These are phyloP conservation scores for Stagonosporopsis vannaccii DNA, from an alignment of 2,329 filamentous ascomycete genomes.

Conservation along the genomic window DNA sequence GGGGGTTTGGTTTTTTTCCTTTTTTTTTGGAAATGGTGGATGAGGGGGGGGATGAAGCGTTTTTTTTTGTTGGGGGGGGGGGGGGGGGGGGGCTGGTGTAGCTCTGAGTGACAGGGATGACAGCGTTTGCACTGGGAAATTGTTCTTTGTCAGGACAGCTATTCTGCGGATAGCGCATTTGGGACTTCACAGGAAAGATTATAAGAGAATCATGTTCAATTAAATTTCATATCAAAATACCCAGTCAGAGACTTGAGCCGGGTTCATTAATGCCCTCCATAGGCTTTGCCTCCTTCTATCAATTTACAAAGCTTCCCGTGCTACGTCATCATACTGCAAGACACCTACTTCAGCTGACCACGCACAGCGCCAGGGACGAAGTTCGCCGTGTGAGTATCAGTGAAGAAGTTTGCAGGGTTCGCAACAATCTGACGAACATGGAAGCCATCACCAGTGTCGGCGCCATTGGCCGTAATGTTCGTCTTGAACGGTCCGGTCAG, in stretches of 20 bases:
- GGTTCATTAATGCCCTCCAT: background rate
- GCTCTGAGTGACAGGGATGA: too few species aligned
- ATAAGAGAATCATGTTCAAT: too few species aligned
- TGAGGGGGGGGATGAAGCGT: too few species aligned
- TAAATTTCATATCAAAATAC: background rate
- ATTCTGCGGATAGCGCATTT: too few species aligned
- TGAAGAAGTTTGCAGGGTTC: constrained; percentile 60
- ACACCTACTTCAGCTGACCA: constrained; percentile 50
- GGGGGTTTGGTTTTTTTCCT: too few species aligned
- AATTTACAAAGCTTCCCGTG: background rate
- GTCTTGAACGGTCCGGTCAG: constrained; percentile 40
- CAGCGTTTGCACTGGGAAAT: too few species aligned
- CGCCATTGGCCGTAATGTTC: constrained; percentile 41
- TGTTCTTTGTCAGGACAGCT: too few species aligned
- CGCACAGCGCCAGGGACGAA: constrained; percentile 61
- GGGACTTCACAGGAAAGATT: too few species aligned
- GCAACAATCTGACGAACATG: constrained; percentile 59
- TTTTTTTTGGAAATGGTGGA: too few species aligned
- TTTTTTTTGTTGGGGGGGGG: too few species aligned
- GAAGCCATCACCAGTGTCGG: constrained; percentile 58
- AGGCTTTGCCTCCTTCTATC: background rate
- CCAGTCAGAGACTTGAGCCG: constrained; percentile 9
- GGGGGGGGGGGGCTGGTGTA: too few species aligned
- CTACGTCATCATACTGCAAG: background rate
- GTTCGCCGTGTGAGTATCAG: constrained; percentile 60